phyloP scores from a whole-genome alignment of 768 basidiomycete genomes.

The Podaxis sp. region DNA sequence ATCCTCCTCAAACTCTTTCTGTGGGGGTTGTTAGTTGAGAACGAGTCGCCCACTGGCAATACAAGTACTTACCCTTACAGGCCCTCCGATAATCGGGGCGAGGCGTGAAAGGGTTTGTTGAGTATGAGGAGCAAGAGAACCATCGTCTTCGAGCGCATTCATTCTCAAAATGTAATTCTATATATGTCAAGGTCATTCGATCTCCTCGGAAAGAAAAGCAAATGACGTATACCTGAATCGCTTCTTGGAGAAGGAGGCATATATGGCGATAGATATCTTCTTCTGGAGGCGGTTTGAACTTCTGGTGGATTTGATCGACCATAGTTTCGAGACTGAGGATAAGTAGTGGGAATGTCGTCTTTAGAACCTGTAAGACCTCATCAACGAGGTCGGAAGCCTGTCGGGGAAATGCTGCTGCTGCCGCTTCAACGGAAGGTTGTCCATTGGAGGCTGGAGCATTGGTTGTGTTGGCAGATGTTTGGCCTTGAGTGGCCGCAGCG shows the following conservation, averaged over 20 bases:
- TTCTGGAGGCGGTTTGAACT: constrained; percentile 86
- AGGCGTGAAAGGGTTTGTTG: constrained; percentile 57
- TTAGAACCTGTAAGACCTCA: constrained; percentile 89
- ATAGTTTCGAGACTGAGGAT: constrained; percentile 96
- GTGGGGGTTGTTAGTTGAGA: constrained; percentile 13
- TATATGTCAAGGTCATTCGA: constrained; percentile 3
- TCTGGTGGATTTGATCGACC: constrained; percentile 88
- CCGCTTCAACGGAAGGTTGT: constrained; percentile 5
- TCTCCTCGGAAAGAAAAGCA: background rate
- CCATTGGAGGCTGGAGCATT: constrained; percentile 2
- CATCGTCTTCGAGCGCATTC: constrained; percentile 66
- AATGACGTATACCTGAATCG: constrained; percentile 59
- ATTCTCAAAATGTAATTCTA: constrained; percentile 73
- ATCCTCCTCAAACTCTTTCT: constrained; percentile 92
- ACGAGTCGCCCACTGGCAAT: background rate
- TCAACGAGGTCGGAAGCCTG: constrained; percentile 91
- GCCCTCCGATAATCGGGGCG: constrained; percentile 53
- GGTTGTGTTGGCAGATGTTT: background rate
- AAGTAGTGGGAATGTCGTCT: constrained; percentile 93
- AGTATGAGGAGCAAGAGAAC: constrained; percentile 54
- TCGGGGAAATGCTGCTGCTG: constrained; percentile 31
- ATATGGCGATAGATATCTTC: constrained; percentile 94
- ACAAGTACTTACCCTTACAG: constrained; percentile 49
- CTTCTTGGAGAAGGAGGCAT: constrained; percentile 85
- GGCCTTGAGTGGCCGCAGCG: constrained; percentile 2